Evolutionary conservation across 352 stramenopile genomes (phyloP).

Genomic region (Phytopythium delawarense): DNA sequence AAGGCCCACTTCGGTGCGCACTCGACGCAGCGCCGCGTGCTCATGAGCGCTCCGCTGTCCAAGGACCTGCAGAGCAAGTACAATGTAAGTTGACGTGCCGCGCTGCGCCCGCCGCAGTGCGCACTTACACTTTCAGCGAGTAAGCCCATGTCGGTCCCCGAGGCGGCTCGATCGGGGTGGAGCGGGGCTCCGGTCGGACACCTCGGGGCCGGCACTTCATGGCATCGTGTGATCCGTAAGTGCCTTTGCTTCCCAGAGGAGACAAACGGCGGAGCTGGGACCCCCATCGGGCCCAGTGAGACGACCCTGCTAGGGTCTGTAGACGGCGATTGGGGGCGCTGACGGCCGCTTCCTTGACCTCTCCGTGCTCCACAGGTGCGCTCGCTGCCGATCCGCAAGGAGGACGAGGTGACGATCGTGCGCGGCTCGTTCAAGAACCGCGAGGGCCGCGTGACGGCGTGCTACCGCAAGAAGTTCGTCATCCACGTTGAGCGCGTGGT

Average conservation of each 20-base stretch:
- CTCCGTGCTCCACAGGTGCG: constrained; percentile 80
- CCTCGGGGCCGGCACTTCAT: constrained; percentile 80
- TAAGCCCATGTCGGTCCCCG: constrained; percentile 85
- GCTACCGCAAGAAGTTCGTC: constrained; percentile 99
- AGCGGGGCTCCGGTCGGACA: background rate
- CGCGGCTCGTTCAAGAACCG: constrained; percentile 97
- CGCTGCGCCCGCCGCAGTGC: constrained; percentile 4
- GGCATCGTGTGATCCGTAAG: constrained; percentile 84
- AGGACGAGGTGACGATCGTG: constrained; percentile 98
- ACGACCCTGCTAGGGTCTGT: no score
- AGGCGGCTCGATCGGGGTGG: no score
- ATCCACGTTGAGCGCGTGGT: constrained; percentile 99
- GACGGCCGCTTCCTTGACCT: constrained; percentile 3
- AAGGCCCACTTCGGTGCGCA: constrained; percentile 99
- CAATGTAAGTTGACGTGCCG: constrained; percentile 91
- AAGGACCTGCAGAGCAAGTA: constrained; percentile 99
- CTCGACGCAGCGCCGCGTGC: constrained; percentile 93
- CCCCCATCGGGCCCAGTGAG: background rate
- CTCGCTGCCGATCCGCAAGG: constrained; percentile 98
- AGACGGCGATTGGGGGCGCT: background rate
- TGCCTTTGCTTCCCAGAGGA: constrained; percentile 23
- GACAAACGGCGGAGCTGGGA: constrained; percentile 4
- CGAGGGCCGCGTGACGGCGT: constrained; percentile 97
- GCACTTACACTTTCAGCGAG: constrained; percentile 82
- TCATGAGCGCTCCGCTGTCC: constrained; percentile 98